A percentile compares a stretch with the other conserved stretches of the same genome.
Conservation (phyloP, 805 yeast species). For the Lachancea nothofagi region DNA sequence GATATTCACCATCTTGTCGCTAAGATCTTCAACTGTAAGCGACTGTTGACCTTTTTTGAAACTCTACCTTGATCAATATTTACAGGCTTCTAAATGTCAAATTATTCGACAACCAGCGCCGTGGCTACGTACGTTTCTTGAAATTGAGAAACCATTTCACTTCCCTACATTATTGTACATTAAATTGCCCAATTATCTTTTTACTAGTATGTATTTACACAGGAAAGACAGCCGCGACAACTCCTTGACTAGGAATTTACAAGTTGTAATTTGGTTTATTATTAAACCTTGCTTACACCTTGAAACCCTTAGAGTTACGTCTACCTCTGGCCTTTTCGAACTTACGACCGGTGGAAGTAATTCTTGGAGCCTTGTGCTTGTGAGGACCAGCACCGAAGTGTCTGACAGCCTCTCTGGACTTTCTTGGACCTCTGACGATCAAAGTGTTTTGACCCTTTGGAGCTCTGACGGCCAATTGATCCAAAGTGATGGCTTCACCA, state of each 20-base stretch:
- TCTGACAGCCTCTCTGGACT: constrained; percentile 98
- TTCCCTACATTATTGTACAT: constrained; percentile 1
- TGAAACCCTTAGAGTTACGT: constrained; percentile 99
- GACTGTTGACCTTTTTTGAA: too few relatives aligned
- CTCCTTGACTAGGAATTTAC: not conserved
- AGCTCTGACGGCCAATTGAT: constrained; percentile 97
- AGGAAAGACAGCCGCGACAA: constrained; percentile 7
- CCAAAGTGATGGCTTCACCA: constrained; percentile 99
- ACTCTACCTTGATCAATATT: too few relatives aligned
- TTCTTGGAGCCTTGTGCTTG: constrained; percentile 99
- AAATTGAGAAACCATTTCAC: too few relatives aligned
- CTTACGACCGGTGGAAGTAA: constrained; percentile 96
- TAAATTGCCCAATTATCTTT: constrained; percentile 10
- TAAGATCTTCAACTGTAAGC: too few relatives aligned
- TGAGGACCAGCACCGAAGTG: constrained; percentile 99
- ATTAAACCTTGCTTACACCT: constrained; percentile 65
- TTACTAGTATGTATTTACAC: constrained; percentile 13
- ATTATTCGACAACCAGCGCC: too few relatives aligned
- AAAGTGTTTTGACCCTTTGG: constrained; percentile 99
- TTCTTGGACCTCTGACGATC: constrained; percentile 98
- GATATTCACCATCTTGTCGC: too few relatives aligned
- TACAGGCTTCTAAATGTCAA: too few relatives aligned
- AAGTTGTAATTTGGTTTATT: not conserved
- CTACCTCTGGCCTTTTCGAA: constrained; percentile 99
- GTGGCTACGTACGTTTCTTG: too few relatives aligned